A percentile compares a stretch with the other conserved stretches of the same genome.
Evolutionary conservation across 352 stramenopile species (phyloP).

Genomic region (Globisporangium uncinulatum): DNA sequence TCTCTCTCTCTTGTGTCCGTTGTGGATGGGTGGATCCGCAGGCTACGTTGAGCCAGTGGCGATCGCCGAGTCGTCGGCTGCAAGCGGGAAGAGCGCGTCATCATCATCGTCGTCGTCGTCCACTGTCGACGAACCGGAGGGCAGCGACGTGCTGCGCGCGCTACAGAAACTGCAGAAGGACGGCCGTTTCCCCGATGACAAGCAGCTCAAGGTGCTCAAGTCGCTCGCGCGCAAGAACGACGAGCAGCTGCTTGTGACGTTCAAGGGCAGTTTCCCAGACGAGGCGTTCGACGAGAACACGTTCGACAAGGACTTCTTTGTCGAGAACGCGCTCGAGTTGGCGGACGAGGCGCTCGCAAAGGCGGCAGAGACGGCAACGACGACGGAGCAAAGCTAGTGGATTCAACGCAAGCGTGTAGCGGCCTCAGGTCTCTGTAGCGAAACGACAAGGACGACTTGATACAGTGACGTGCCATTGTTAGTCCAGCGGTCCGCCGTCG

Average conservation of each 20-base stretch:
- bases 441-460: too few relatives aligned
- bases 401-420: neutral
- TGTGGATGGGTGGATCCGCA: slow-evolving; percentile 8
- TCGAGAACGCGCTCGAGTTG: slow-evolving; percentile 77
- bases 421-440: neutral
- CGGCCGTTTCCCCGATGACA: slow-evolving; percentile 58
- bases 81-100: neutral
- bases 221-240: slow-evolving; percentile 83
- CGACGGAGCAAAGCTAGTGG: slow-evolving; percentile 1
- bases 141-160: slow-evolving; percentile 66
- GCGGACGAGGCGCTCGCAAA: slow-evolving; percentile 51
- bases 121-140: slow-evolving; percentile 15
- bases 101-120: slow-evolving; percentile 11
- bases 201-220: slow-evolving; percentile 73
- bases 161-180: slow-evolving; percentile 81
- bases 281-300: slow-evolving; percentile 38
- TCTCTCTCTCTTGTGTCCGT: neutral
- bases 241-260: slow-evolving; percentile 69
- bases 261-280: slow-evolving; percentile 67
- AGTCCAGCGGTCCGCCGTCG: too few relatives aligned
- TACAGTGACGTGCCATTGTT: too few relatives aligned
- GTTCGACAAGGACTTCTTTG: slow-evolving; percentile 81
- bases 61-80: slow-evolving; percentile 11
- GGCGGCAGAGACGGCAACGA: slow-evolving; percentile 9
- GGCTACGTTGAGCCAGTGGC: slow-evolving; percentile 23